phyloP scores from a whole-genome alignment of 495 filamentous ascomycete species.

The Choiromyces venosus region DNA sequence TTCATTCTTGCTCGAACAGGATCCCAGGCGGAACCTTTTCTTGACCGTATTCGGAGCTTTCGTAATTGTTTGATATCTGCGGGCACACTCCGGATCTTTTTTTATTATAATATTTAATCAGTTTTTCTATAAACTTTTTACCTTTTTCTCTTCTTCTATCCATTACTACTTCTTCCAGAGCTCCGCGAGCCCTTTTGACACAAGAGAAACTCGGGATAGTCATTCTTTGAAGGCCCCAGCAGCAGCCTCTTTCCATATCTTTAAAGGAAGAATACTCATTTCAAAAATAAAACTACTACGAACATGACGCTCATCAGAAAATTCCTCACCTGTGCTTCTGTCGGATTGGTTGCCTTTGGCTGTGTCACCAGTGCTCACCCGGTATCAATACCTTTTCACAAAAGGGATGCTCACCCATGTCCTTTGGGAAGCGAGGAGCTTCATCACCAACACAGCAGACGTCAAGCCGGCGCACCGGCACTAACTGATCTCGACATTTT shows the following conservation, averaged over 20 bases:
- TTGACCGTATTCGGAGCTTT: conserved; percentile 38
- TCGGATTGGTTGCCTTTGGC: conserved; percentile 47
- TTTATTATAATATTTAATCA: conserved; percentile 44
- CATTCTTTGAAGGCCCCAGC: not conserved
- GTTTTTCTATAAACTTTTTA: conserved; percentile 44
- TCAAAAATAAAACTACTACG: conserved; percentile 39
- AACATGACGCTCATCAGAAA: conserved; percentile 47
- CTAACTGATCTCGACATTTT: conserved; percentile 62
- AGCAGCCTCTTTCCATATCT: not conserved
- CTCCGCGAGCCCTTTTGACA: conserved; percentile 14
- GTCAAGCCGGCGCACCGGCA: conserved; percentile 53
- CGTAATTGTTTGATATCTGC: conserved; percentile 43
- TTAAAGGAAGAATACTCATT: not conserved
- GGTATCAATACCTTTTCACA: conserved; percentile 40
- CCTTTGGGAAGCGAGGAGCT: conserved; percentile 9
- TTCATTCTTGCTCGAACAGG: conserved; percentile 24
- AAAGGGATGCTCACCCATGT: conserved; percentile 37
- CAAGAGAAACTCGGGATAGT: not conserved
- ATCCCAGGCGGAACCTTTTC: conserved; percentile 37
- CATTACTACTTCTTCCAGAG: conserved; percentile 4
- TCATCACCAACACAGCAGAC: conserved; percentile 45
- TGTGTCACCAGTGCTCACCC: conserved; percentile 47
- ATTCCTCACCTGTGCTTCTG: conserved; percentile 45
- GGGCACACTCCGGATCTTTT: not conserved
- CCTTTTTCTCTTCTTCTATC: conserved; percentile 1